Percentiles rank a stretch among this genome's conserved stretches.
Evolutionary conservation across 1,139 yeast genomes (phyloP).

Genomic region (Kodamaea sp.): DNA sequence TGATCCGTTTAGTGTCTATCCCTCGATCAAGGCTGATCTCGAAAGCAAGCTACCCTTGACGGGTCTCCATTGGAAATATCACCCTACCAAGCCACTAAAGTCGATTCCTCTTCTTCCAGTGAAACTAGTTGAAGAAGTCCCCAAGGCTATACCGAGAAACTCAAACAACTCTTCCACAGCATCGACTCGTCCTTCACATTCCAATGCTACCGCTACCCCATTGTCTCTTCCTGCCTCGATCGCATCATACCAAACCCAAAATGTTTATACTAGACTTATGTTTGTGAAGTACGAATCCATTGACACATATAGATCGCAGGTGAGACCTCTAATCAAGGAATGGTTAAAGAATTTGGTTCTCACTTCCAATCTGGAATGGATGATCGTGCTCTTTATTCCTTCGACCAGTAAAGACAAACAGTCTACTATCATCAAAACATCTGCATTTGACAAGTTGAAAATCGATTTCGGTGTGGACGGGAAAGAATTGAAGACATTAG

Average conservation of each 20-base stretch:
- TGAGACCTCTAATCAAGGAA: conserved; percentile 76
- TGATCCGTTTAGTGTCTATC: conserved; percentile 79
- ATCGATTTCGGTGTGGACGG: conserved; percentile 61
- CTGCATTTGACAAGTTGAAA: conserved; percentile 64
- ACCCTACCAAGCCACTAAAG: conserved; percentile 56
- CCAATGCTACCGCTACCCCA: neutral
- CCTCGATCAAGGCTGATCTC: conserved; percentile 54
- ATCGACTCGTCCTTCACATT: neutral
- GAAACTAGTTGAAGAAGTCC: conserved; percentile 61
- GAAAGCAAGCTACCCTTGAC: conserved; percentile 60
- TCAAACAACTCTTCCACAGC: conserved; percentile 1
- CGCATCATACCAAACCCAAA: conserved; percentile 11
- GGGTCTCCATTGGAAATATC: conserved; percentile 77
- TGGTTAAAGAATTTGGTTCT: conserved; percentile 66
- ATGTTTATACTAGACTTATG: conserved; percentile 68
- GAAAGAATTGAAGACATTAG: conserved; percentile 29
- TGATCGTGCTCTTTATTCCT: conserved; percentile 58
- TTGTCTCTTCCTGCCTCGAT: conserved; percentile 1
- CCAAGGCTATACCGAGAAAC: conserved; percentile 23
- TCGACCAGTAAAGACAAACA: conserved; percentile 45
- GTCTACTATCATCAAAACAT: conserved; percentile 47
- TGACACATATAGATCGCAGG: conserved; percentile 76
- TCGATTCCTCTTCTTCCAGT: conserved; percentile 69
- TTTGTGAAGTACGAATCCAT: conserved; percentile 64
- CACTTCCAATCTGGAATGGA: conserved; percentile 57